Base-by-base conservation (phyloP, 331 rosid genomes). In the Telfairia occidentalis region DNA sequence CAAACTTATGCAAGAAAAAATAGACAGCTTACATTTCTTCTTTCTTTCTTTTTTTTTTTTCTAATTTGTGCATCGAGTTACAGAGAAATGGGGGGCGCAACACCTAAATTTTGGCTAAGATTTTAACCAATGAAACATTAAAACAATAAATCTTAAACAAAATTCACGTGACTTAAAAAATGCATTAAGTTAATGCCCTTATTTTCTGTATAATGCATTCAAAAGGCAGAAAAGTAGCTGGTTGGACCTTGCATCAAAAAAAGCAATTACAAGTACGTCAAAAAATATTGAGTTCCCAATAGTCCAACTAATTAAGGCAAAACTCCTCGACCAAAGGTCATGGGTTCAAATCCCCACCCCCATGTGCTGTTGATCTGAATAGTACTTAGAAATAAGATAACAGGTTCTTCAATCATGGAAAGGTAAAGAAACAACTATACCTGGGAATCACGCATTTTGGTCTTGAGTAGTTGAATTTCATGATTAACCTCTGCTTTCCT, bases 371-470 rank as follows among this genome's bases (percentile, higher is more conserved):
- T n/a, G n/a, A n/a, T n/a, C n/a, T n/a, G n/a, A n/a, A n/a, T n/a
- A 23, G 23, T 43, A 26, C 74, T 15, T 3, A 15, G 12, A 43
- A 43, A 43, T 23, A 24, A 42, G 55, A 40, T 3, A 42, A 12
- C 19, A 66, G 23, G 23, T 19, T 37, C 28, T 67, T 67, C 54
- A 43, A 13, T 24, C 19, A 43, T 69, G 54, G 11, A 40, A 23
- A 11, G 35, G 43, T 42, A 24, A 28, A 12, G 3, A 26, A 24
- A 43, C 54, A 69, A 28, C 0, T 1, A 46, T 86, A 94, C 98
- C 96, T 94, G 98, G 46, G 96, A 94, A 77, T 94, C 98, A 61
- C 98, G 88, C 97, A 94, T 94, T 82, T 94, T 94, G 32, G 96
- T 65, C 87, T 87, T 91, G 45, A 94, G 89, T 77, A 80, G 95